Evolutionary conservation across 768 basidiomycete species (phyloP), one percentile per base, ranked within the genome.

Genomic region (Mycena floridula): DNA sequence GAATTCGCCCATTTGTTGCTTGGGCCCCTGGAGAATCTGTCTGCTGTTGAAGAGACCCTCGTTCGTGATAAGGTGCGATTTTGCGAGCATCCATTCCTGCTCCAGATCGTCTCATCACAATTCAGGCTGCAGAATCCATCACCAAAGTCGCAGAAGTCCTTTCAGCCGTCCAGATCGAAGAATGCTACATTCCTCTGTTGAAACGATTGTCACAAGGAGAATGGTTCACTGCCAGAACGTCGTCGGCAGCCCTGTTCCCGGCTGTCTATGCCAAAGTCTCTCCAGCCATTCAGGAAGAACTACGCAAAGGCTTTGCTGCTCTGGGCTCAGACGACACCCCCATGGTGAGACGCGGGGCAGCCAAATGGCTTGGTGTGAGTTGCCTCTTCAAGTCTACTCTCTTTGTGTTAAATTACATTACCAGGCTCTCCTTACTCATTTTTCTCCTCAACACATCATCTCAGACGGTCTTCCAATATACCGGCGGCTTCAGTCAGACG

Each of bases 181-280:
- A 89, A 59, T 79, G 79, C 62, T 95, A 92, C 67, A 82, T 98
- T 47, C 96, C 96, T 42, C 75, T 99, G 44, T 63, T 98, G 47
- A 87, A 85, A 59, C 82, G 93, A 43, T 76, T 99, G 42, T 84
- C 92, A 2, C 77, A 79, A 46, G 96, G 94, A 47, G 95, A 98
- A 66, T 99, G 96, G 96, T 98, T 98, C 70, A 98, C 96, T 11
- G 94, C 93, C 5, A 80, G 96, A 46, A 96, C 92, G 30, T 97
- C 95, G 20, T 89, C 95, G 28, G 92, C 92, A 47, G 89, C 95
- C 7, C 76, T 99, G 16, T 98, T 89, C 65, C 79, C 92, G 13
- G 83, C 92, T 11, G 89, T 91, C 25, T 99, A 98, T 61, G 69
- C 81, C 24, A 85, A 85, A 59, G 87, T 85, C 18, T 77, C 85